These are phyloP conservation scores for Gossypium raimondii DNA, from an alignment of 345 rosid species.

Conservation along the genomic window DNA sequence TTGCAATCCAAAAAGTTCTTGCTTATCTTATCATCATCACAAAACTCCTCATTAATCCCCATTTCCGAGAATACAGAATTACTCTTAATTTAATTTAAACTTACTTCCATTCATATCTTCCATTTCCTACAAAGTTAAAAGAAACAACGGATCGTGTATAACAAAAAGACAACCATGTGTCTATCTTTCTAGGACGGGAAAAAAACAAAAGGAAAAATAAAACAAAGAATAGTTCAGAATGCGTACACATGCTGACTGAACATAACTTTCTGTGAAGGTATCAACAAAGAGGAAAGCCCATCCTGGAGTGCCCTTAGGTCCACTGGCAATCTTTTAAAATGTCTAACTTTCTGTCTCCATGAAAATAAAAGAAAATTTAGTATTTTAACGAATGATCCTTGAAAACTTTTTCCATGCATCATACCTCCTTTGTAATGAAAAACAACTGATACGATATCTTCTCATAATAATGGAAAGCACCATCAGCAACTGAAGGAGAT, in stretches of 20 bases:
- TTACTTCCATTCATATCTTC: background rate
- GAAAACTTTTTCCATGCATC: conserved; percentile 14
- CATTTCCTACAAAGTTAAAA: background rate
- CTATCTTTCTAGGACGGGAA: background rate
- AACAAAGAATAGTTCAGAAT: conserved; percentile 15
- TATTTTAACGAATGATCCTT: conserved; percentile 10
- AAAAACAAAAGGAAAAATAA: background rate
- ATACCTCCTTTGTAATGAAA: conserved; percentile 93
- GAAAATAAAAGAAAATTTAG: background rate
- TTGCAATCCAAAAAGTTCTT: background rate
- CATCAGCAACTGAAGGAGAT: conserved; percentile 94
- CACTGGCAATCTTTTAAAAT: conserved; percentile 68
- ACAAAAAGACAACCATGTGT: background rate
- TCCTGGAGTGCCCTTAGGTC: conserved; percentile 70
- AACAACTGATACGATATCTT: conserved; percentile 87
- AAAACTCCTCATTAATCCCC: background rate
- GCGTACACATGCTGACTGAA: conserved; percentile 73
- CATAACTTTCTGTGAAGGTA: conserved; percentile 78
- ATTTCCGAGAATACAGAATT: background rate
- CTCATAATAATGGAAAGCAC: conserved; percentile 95
- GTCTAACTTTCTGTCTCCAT: conserved; percentile 62
- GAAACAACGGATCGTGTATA: background rate
- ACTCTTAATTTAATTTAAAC: background rate
- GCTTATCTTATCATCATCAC: background rate
- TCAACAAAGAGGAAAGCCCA: conserved; percentile 81